Evolutionary conservation across 306 rosid species (phyloP).

Genomic region (barrel medic (Medicago truncatula)): MtrunA17r5.0-ANR NC_053049.1:47275501-47276000

Average conservation of each 20-base stretch:
- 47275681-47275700: slow-evolving; percentile 91
- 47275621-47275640: slow-evolving; percentile 17
- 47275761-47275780: slow-evolving; percentile 63
- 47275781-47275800: slow-evolving; percentile 8
- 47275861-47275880: too few relatives aligned
- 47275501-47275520: slow-evolving; percentile 76
- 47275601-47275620: slow-evolving; percentile 34
- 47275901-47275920: slow-evolving; percentile 12
- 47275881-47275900: slow-evolving; percentile 9
- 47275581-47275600: slow-evolving; percentile 4
- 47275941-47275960: slow-evolving; percentile 3
- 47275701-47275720: slow-evolving; percentile 83
- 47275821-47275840: slow-evolving; percentile 13
- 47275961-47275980: slow-evolving; percentile 18
- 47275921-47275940: slow-evolving; percentile 16
- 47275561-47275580: too few relatives aligned
- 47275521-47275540: slow-evolving; percentile 90
- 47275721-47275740: slow-evolving; percentile 91
- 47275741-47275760: slow-evolving; percentile 67
- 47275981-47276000: slow-evolving; percentile 34
- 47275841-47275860: slow-evolving; percentile 1
- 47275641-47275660: background rate
- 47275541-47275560: slow-evolving; percentile 80
- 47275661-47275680: slow-evolving; percentile 89
- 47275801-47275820: slow-evolving; percentile 9